Evolutionary conservation across 23 red algal species (phyloP), one percentile per base, ranked within the genome.

Genomic region (Gracilaria vermiculophylla): DNA sequence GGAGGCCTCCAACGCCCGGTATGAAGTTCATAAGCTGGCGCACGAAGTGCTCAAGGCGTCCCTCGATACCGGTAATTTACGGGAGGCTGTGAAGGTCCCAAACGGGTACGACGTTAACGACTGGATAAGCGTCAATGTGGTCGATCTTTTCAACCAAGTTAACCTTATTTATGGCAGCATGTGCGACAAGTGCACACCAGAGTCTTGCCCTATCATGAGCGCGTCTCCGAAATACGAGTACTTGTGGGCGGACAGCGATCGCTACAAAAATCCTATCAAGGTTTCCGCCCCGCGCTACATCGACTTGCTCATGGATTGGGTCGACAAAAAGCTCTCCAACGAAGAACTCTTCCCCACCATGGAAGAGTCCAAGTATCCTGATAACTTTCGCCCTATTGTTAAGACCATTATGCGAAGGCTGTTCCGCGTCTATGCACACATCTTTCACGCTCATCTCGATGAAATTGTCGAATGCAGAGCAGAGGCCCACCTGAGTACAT

Each of bases 81-180:
- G 89, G 36, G 76, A 95, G 58, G 92, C 97, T 51, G 83, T 93
- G 10, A 94, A 93, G 62, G 78, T 95, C 25, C 97, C 97, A 21
- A 88, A 99, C 17, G 93, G 97, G 21, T 94, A 99, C 47, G 86
- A 90, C 27, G 76, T 92, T 2, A 92, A 95, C 53, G 97, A 99
- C 29, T 99, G 97, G 97, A 95, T 99, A 53, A 72, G 77, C 31
- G 81, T 99, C 56, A 80, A 96, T 67, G 64, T 94, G 12, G 91
- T 99, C 69, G 97, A 99, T 91, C 81, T 95, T 57, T 99, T 99
- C 78, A 96, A 99, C 71, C 88, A 95, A 77, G 62, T 99, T 33
- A 99, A 96, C 56, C 86, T 99, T 17, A 86, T 99, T 23, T 96
- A 99, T 43, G 91, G 94, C 73, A 80, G 73, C 27, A 91, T 99